Conservation (phyloP, 352 stramenopile genomes). For the Phytophthora fragariaefolia region DNA sequence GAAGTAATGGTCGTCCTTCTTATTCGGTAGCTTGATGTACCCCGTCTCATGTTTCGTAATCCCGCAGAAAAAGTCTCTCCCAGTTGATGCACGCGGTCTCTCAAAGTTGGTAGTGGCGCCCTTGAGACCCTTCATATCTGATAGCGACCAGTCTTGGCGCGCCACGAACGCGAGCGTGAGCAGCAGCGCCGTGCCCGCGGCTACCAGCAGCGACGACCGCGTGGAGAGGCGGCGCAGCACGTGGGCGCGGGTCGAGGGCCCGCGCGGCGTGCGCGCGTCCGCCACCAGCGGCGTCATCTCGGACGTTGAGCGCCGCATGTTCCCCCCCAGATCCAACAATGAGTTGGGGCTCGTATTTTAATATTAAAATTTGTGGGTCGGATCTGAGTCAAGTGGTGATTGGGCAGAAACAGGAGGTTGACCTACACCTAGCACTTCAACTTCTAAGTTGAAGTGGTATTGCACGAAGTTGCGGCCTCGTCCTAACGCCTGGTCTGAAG, state of each 20-base stretch:
- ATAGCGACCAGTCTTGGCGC: constrained; percentile 30
- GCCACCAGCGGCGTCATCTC: constrained; percentile 45
- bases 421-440: constrained; percentile 4
- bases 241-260: not conserved
- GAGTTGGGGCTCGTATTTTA: too few species aligned
- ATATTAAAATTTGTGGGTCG: too few species aligned
- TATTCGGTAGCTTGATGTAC: constrained; percentile 63
- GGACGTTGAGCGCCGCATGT: constrained; percentile 34
- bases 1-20: constrained; percentile 66
- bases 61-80: constrained; percentile 51
- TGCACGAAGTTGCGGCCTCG: not conserved
- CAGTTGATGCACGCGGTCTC: not conserved
- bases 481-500: too few species aligned
- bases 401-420: not conserved
- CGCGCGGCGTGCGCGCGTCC: not conserved
- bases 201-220: constrained; percentile 28
- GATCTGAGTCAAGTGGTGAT: not conserved
- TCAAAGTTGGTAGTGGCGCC: constrained; percentile 24
- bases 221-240: not conserved
- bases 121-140: constrained; percentile 33
- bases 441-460: not conserved
- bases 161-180: constrained; percentile 43
- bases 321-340: constrained; percentile 1
- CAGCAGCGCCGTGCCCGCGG: constrained; percentile 38
- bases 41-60: constrained; percentile 48